A percentile compares a stretch with the other conserved stretches of the same genome.
phyloP scores from a whole-genome alignment of 2,329 filamentous ascomycete species.

The Epichloe uncinata region DNA sequence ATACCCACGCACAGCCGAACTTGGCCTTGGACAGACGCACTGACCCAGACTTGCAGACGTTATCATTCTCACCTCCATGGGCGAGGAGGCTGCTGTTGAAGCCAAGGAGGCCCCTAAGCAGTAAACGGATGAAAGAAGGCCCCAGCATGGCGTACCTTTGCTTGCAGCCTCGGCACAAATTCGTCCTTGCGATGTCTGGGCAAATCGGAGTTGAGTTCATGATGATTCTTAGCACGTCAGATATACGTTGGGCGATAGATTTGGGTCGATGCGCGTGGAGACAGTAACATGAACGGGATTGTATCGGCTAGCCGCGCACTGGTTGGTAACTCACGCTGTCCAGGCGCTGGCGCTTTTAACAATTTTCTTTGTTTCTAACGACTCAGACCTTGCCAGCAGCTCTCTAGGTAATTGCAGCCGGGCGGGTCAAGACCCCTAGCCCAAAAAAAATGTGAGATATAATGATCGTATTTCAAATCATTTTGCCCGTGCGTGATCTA shows the following conservation, averaged over 20 bases:
- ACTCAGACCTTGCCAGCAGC: conserved; percentile 18
- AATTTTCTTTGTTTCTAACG: conserved; percentile 25
- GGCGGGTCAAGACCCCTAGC: conserved; percentile 14
- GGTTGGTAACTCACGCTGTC: conserved; percentile 17
- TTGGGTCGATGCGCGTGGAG: conserved; percentile 27
- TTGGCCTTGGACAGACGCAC: not conserved
- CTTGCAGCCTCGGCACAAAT: conserved; percentile 13
- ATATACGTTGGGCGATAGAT: conserved; percentile 23
- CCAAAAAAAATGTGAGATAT: conserved; percentile 25
- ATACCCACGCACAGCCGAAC: not conserved
- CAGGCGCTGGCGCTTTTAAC: conserved; percentile 7
- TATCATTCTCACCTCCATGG: conserved; percentile 89
- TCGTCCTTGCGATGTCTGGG: conserved; percentile 12
- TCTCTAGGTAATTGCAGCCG: conserved; percentile 20
- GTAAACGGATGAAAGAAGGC: conserved; percentile 12
- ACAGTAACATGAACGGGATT: conserved; percentile 30
- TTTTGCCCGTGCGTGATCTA: not conserved
- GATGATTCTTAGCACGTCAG: conserved; percentile 22
- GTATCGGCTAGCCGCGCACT: conserved; percentile 27
- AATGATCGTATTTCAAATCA: conserved; percentile 9
- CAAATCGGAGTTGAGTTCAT: conserved; percentile 14
- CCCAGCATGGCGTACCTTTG: conserved; percentile 13
- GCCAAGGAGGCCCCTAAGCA: conserved; percentile 72
- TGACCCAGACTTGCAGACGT: conserved; percentile 47
- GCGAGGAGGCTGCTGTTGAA: conserved; percentile 83